Evolutionary conservation across 2,329 filamentous ascomycete species (phyloP).

Genomic region (Coniochaeta hoffmannii): DNA sequence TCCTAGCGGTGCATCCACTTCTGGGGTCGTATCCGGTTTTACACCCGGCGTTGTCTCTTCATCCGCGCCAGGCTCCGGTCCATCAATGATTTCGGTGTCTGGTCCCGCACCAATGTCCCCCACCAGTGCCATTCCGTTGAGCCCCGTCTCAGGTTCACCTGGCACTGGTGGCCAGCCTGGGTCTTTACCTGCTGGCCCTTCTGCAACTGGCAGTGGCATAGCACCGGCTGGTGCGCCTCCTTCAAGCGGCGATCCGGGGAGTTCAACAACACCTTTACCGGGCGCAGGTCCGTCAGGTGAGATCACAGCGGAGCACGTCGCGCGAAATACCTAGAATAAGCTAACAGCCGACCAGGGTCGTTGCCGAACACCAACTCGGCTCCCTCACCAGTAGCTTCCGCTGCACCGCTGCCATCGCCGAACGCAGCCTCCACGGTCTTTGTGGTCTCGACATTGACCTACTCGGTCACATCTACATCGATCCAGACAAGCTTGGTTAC

Average conservation of each 20-base stretch:
- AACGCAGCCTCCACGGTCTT: background rate
- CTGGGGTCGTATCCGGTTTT: background rate
- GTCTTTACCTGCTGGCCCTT: background rate
- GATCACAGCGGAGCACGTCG: background rate
- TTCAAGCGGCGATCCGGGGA: background rate
- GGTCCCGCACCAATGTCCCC: background rate
- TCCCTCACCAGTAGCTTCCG: background rate
- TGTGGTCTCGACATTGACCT: background rate
- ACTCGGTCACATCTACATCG: background rate
- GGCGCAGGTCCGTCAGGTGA: background rate
- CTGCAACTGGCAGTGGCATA: background rate
- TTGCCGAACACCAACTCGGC: background rate
- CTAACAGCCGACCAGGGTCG: background rate
- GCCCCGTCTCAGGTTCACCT: background rate
- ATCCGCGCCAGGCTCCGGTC: background rate
- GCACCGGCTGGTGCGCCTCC: background rate
- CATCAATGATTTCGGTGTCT: background rate
- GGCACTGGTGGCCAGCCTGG: background rate
- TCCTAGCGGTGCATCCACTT: background rate
- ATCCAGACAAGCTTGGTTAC: background rate
- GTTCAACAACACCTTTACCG: background rate
- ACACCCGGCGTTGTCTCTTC: background rate
- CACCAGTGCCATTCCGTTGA: background rate
- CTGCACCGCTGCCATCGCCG: background rate
- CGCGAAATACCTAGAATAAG: background rate